A percentile compares a stretch with the other conserved stretches of the same genome.
Evolutionary conservation across 108 stramenopile genomes (phyloP).

Genomic region (Cylindrotheca fusiformis): DNA sequence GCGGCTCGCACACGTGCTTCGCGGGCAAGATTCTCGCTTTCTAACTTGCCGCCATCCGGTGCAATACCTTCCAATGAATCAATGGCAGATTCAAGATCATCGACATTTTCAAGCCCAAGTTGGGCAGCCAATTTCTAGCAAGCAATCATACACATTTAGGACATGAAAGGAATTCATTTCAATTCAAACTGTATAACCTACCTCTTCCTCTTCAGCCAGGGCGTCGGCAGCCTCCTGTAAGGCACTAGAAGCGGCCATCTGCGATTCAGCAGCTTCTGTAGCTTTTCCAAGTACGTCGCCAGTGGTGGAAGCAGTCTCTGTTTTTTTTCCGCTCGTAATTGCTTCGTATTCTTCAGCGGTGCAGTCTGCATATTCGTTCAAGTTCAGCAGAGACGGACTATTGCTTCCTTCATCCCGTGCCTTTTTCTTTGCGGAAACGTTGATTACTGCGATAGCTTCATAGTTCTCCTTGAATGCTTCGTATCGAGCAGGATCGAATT

Average conservation of each 20-base stretch:
- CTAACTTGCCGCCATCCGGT: conserved; percentile 61
- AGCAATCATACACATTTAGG: neutral
- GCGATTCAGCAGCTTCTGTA: conserved; percentile 63
- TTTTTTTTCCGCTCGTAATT: conserved; percentile 27
- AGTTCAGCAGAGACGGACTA: conserved; percentile 41
- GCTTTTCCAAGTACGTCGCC: conserved; percentile 63
- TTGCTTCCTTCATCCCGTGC: conserved; percentile 55
- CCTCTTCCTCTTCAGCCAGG: conserved; percentile 79
- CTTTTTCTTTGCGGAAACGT: conserved; percentile 74
- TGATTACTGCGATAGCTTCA: conserved; percentile 75
- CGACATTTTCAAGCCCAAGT: conserved; percentile 74
- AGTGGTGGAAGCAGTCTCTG: conserved; percentile 17
- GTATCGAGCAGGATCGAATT: conserved; percentile 45
- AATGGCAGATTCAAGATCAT: conserved; percentile 76
- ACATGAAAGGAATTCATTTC: neutral
- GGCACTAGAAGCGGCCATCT: conserved; percentile 68
- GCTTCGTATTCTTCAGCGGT: conserved; percentile 74
- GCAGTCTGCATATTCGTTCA: conserved; percentile 82
- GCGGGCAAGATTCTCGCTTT: conserved; percentile 65
- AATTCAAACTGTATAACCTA: no score
- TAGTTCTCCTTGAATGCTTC: conserved; percentile 72
- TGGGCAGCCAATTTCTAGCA: conserved; percentile 60
- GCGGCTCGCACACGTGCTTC: conserved; percentile 83
- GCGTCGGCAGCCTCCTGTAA: conserved; percentile 82
- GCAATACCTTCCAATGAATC: conserved; percentile 78